Percentiles rank a stretch among this genome's conserved stretches.
Conservation (phyloP, 352 stramenopile genomes). For the Globisporangium paroecandrum region DNA sequence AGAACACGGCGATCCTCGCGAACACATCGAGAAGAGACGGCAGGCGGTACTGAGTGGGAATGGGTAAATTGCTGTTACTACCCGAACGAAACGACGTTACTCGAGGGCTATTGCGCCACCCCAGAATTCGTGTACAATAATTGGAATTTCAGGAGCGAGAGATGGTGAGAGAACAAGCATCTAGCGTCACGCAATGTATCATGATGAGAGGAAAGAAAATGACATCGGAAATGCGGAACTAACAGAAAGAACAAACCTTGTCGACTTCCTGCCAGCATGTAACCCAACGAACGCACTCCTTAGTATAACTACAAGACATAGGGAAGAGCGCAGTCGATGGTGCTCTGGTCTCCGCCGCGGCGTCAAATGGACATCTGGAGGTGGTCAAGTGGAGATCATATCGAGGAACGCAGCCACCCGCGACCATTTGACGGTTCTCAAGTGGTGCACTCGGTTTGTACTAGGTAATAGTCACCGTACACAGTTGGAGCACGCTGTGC, state of each 20-base stretch:
- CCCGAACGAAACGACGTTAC: no score
- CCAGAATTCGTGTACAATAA: background rate
- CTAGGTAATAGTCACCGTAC: background rate
- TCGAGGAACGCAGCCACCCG: background rate
- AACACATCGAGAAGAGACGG: conserved; percentile 76
- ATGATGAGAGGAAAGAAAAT: background rate
- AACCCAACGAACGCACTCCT: background rate
- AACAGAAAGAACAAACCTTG: background rate
- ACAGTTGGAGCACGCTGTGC: background rate
- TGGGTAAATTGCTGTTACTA: background rate
- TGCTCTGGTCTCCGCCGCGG: background rate
- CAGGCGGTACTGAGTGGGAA: conserved; percentile 55
- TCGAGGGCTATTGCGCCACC: no score
- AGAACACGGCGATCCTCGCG: conserved; percentile 74
- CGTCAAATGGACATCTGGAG: background rate
- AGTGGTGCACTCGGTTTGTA: background rate
- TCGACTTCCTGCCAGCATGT: background rate
- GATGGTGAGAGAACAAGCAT: background rate
- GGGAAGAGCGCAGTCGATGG: background rate
- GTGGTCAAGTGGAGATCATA: background rate
- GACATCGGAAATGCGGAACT: background rate
- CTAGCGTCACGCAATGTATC: background rate
- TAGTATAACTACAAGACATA: background rate
- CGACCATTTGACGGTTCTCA: background rate
- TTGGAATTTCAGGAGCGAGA: background rate